These are phyloP conservation scores for Purpureocillium takamizusanense DNA, from an alignment of 2,329 filamentous ascomycete species.

Conservation along the genomic window DNA sequence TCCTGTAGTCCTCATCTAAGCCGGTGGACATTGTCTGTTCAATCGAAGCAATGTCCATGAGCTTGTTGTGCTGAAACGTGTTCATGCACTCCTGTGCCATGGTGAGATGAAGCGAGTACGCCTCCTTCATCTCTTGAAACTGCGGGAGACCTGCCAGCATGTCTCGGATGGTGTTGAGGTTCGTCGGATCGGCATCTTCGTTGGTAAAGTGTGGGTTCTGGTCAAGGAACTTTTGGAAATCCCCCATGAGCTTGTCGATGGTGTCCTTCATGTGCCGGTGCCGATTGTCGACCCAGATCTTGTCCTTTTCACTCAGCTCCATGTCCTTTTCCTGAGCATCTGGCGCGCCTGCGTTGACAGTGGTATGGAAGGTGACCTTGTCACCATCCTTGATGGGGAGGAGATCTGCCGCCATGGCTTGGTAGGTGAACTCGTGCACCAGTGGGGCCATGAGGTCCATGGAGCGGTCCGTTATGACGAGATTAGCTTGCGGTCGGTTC, in stretches of 20 bases:
- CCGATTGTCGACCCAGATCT: constrained; percentile 89
- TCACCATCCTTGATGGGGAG: constrained; percentile 81
- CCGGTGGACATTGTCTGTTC: constrained; percentile 91
- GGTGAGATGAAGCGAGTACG: constrained; percentile 85
- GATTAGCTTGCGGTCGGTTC: constrained; percentile 67
- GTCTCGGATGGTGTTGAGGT: constrained; percentile 85
- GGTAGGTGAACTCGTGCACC: constrained; percentile 94
- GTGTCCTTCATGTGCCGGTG: constrained; percentile 98
- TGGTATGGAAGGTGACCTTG: constrained; percentile 76
- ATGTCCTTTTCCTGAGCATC: constrained; percentile 79
- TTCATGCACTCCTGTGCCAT: constrained; percentile 99
- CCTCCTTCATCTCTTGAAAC: constrained; percentile 91
- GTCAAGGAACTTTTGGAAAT: constrained; percentile 85
- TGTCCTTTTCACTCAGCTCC: constrained; percentile 84
- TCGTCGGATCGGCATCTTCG: constrained; percentile 58
- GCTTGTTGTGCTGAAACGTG: constrained; percentile 74
- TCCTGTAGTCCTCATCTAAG: constrained; percentile 83
- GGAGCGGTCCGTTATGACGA: constrained; percentile 82
- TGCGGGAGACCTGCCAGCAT: constrained; percentile 94
- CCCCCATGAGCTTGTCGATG: constrained; percentile 82
- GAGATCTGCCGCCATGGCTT: constrained; percentile 95
- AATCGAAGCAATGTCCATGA: constrained; percentile 76
- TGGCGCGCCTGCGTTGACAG: constrained; percentile 62
- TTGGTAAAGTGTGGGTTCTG: constrained; percentile 91
- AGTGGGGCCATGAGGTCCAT: constrained; percentile 88